Evolutionary conservation across 495 filamentous ascomycete genomes (phyloP).

Genomic region (Penicillium cinerascens): DNA sequence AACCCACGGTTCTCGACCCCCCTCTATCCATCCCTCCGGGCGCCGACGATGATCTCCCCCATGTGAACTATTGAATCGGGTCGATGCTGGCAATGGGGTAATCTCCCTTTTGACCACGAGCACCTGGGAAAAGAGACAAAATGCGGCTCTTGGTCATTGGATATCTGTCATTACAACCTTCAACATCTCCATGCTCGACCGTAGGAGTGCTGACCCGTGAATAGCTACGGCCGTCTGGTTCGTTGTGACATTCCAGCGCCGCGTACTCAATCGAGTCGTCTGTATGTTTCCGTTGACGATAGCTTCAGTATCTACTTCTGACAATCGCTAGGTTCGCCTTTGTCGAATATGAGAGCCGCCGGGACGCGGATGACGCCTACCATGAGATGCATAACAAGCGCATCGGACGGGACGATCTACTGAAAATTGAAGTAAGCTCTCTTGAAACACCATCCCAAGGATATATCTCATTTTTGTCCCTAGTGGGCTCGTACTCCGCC

Average conservation of each 20-base stretch:
- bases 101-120: neutral
- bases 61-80: neutral
- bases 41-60: slow-evolving; percentile 15
- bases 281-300: slow-evolving; percentile 61
- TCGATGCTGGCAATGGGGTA: neutral
- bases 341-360: slow-evolving; percentile 98
- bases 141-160: slow-evolving; percentile 12
- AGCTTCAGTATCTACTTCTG: slow-evolving; percentile 9
- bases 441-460: neutral
- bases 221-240: slow-evolving; percentile 95
- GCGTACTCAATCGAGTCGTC: slow-evolving; percentile 82
- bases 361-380: slow-evolving; percentile 98
- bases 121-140: neutral
- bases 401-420: slow-evolving; percentile 87
- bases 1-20: slow-evolving; percentile 25
- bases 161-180: slow-evolving; percentile 13
- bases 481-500: slow-evolving; percentile 98
- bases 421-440: slow-evolving; percentile 90
- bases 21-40: slow-evolving; percentile 3
- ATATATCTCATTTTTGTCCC: neutral
- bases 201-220: slow-evolving; percentile 4
- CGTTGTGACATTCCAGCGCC: slow-evolving; percentile 98
- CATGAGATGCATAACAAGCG: slow-evolving; percentile 99
- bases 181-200: neutral
- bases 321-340: slow-evolving; percentile 78